Percentiles rank a stretch among this genome's conserved stretches.
These are phyloP conservation scores for Leccinum solheimii DNA, from an alignment of 1,284 basidiomycete genomes.

Conservation along the genomic window DNA sequence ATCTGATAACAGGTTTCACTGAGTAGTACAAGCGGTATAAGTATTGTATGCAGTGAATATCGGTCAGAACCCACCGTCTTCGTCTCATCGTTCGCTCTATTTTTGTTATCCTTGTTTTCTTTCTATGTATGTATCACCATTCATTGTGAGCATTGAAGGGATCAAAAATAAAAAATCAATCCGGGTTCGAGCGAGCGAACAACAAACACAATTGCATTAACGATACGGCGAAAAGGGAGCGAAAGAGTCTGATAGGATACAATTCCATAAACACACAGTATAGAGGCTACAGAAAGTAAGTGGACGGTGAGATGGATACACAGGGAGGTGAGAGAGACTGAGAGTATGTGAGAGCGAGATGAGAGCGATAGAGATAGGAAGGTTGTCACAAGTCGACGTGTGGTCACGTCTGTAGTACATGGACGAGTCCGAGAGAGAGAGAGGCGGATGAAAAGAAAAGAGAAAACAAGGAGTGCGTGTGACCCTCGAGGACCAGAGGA, in stretches of 20 bases:
- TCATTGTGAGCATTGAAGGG: neutral
- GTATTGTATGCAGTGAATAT: too few relatives aligned
- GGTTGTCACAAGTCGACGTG: neutral
- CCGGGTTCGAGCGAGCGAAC: too few relatives aligned
- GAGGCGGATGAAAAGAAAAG: neutral
- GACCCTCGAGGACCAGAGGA: neutral
- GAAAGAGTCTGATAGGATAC: neutral
- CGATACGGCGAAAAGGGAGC: neutral
- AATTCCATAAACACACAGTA: neutral
- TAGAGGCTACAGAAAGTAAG: neutral
- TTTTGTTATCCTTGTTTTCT: too few relatives aligned
- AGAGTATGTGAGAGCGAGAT: neutral
- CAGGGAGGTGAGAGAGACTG: neutral
- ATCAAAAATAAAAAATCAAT: neutral
- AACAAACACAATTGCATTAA: neutral
- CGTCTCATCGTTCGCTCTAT: too few relatives aligned
- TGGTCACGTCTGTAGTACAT: neutral
- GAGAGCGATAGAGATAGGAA: neutral
- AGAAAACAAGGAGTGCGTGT: neutral
- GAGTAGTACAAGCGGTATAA: too few relatives aligned
- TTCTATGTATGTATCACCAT: too few relatives aligned
- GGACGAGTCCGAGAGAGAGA: neutral
- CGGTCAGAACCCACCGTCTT: too few relatives aligned
- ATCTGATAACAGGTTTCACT: too few relatives aligned
- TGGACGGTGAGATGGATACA: neutral